Evolutionary conservation across 805 yeast species (phyloP).

Genomic region (Yarrowia alimentaria): DNA sequence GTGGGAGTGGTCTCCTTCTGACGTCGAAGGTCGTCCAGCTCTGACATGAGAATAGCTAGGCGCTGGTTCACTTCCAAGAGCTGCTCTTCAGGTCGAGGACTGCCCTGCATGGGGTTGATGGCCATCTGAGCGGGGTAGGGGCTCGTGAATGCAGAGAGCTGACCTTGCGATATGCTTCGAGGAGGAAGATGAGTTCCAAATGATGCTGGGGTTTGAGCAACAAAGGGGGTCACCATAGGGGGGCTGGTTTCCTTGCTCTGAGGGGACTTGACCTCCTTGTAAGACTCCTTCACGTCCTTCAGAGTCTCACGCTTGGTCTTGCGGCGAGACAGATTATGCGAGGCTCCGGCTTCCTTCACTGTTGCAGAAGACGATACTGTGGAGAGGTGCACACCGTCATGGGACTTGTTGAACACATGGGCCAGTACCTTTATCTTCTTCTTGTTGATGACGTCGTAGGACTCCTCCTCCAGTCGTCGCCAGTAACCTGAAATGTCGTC

Average conservation of each 20-base stretch:
- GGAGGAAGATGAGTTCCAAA: conserved; percentile 1
- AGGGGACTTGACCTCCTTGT: conserved; percentile 14
- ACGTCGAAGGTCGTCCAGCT: conserved; percentile 6
- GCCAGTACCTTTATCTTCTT: conserved; percentile 25
- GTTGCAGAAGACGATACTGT: conserved; percentile 1
- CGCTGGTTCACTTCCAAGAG: conserved; percentile 9
- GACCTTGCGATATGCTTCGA: conserved; percentile 10
- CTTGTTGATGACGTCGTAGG: conserved; percentile 25
- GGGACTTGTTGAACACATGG: conserved; percentile 8
- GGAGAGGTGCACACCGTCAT: conserved; percentile 9
- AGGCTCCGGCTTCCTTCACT: conserved; percentile 1
- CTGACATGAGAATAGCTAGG: conserved; percentile 6
- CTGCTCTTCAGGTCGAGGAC: background rate
- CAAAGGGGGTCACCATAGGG: background rate
- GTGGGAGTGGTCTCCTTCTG: no score
- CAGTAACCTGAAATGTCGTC: conserved; percentile 27
- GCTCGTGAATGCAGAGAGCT: conserved; percentile 2
- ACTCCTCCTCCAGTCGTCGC: conserved; percentile 18
- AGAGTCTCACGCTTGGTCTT: conserved; percentile 10
- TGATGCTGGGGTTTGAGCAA: conserved; percentile 1
- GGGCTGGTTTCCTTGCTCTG: background rate
- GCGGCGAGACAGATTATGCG: background rate
- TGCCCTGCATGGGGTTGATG: background rate
- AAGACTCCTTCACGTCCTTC: conserved; percentile 19
- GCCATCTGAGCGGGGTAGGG: background rate